These are phyloP conservation scores for Ustilago vetiveriae DNA, from an alignment of 1,284 basidiomycete species.

Conservation along the genomic window DNA sequence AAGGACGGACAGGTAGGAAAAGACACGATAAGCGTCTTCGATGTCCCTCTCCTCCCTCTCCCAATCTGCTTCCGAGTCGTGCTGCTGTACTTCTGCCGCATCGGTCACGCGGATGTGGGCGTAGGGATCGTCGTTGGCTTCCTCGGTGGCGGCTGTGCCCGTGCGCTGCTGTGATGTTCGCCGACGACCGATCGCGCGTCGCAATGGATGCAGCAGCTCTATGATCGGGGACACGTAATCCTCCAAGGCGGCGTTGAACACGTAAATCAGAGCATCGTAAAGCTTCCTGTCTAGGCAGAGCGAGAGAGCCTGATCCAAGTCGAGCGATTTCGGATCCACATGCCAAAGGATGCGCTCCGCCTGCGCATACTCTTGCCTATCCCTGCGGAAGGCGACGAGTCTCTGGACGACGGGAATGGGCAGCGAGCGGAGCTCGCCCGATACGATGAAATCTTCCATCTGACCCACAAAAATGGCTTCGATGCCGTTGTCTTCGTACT, in stretches of 20 bases:
- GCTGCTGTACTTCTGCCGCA: not conserved
- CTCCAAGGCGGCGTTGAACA: constrained; percentile 85
- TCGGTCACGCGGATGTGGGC: constrained; percentile 20
- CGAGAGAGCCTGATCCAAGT: constrained; percentile 89
- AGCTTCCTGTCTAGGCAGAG: constrained; percentile 84
- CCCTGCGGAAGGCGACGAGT: constrained; percentile 81
- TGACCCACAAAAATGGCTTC: constrained; percentile 84
- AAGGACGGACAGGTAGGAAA: constrained; percentile 85
- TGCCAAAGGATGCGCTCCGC: constrained; percentile 95
- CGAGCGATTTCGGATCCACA: constrained; percentile 87
- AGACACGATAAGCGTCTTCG: constrained; percentile 87
- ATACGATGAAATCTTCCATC: constrained; percentile 84
- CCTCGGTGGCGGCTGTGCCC: not conserved
- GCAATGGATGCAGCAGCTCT: constrained; percentile 71
- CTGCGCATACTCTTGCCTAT: constrained; percentile 76
- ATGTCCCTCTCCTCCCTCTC: constrained; percentile 37
- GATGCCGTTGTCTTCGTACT: constrained; percentile 86
- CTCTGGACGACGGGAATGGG: constrained; percentile 86
- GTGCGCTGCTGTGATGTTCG: not conserved
- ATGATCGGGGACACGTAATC: constrained; percentile 92
- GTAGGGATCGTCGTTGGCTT: constrained; percentile 22
- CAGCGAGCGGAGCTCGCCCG: constrained; percentile 76
- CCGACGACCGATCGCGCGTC: constrained; percentile 46
- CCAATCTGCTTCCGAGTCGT: constrained; percentile 5
- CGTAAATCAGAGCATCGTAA: constrained; percentile 93